Percentiles rank a stretch among this genome's conserved stretches.
phyloP scores from a whole-genome alignment of 306 rosid genomes.

The Cajanus cajan region DNA sequence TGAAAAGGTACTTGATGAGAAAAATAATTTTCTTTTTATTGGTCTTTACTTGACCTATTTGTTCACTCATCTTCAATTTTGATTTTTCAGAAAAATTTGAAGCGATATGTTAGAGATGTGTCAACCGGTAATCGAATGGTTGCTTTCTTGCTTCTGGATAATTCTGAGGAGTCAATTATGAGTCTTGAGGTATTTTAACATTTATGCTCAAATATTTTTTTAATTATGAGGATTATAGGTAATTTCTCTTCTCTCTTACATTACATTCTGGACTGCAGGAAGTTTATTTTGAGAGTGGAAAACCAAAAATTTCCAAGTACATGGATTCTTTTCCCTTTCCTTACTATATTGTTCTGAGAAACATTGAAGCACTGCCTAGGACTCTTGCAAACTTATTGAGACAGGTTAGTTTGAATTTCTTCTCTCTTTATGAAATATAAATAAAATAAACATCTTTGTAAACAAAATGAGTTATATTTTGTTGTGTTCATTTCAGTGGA shows the following conservation, averaged over 20 bases:
- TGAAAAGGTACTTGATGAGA: constrained; percentile 55
- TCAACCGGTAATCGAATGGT: constrained; percentile 71
- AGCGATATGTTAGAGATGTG: constrained; percentile 58
- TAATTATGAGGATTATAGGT: background rate
- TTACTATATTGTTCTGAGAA: constrained; percentile 64
- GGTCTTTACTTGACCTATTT: background rate
- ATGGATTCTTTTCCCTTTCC: constrained; percentile 93
- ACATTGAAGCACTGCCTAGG: constrained; percentile 80
- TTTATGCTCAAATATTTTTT: background rate
- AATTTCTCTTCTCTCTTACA: background rate
- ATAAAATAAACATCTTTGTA: background rate
- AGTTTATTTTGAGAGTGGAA: constrained; percentile 49
- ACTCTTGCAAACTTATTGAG: constrained; percentile 78
- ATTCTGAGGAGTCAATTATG: constrained; percentile 64
- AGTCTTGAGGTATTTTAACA: constrained; percentile 46
- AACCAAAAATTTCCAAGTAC: constrained; percentile 49
- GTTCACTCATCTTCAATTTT: background rate
- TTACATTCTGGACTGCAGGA: constrained; percentile 51
- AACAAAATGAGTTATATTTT: background rate
- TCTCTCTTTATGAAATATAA: background rate
- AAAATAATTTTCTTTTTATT: background rate
- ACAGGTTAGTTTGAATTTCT: constrained; percentile 51
- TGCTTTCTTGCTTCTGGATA: constrained; percentile 80
- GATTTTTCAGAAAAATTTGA: constrained; percentile 55
- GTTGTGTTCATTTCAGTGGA: constrained; percentile 62